These are phyloP conservation scores for Leucaena leucocephala DNA, from an alignment of 306 rosid genomes.

Conservation along the genomic window DNA sequence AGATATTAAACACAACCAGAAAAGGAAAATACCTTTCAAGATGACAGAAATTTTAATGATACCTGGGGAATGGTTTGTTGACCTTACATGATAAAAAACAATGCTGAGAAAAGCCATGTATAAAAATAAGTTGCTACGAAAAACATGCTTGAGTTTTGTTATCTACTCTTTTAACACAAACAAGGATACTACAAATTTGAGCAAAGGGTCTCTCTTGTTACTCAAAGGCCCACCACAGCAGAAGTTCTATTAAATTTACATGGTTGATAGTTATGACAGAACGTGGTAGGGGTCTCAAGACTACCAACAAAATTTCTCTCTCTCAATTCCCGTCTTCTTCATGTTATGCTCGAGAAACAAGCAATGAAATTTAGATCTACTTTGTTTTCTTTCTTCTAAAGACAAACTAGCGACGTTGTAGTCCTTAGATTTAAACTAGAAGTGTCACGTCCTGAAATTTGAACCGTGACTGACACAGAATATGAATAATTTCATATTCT, in stretches of 20 bases:
- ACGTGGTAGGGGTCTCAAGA: background rate
- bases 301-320: background rate
- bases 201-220: background rate
- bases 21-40: background rate
- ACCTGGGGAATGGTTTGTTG: background rate
- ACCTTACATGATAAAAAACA: constrained; percentile 22
- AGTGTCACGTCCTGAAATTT: too few species aligned
- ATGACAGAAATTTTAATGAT: constrained; percentile 20
- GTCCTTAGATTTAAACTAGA: background rate
- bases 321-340: background rate
- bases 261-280: background rate
- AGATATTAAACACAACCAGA: background rate
- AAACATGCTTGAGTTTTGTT: background rate
- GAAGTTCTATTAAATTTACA: background rate
- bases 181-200: constrained; percentile 20
- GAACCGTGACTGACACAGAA: too few species aligned
- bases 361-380: background rate
- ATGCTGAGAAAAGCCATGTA: background rate
- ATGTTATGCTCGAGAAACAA: background rate
- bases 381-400: background rate
- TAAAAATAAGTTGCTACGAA: background rate
- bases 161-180: background rate
- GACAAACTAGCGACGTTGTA: background rate
- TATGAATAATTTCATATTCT: too few species aligned
- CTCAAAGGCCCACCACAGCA: background rate